These are phyloP conservation scores for Boletellus ananas DNA, from an alignment of 768 basidiomycete species.

Conservation along the genomic window DNA sequence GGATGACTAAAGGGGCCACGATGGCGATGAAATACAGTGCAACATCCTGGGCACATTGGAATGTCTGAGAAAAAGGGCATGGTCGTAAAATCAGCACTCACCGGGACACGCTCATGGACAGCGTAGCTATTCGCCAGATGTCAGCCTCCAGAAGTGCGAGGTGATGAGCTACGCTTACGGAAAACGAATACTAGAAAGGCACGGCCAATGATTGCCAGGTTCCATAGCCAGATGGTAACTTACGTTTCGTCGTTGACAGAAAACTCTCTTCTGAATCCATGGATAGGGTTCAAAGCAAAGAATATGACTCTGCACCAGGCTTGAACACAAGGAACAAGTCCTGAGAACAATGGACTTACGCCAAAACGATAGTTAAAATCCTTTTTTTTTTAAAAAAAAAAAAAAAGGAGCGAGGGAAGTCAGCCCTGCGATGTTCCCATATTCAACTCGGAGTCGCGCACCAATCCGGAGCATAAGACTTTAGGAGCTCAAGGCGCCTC, in stretches of 20 bases:
- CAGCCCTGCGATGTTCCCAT: not conserved
- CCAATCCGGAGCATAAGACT: conserved; percentile 78
- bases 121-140: conserved; percentile 47
- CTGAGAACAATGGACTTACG: conserved; percentile 41
- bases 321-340: not conserved
- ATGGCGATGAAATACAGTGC: conserved; percentile 52
- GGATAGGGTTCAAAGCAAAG: conserved; percentile 58
- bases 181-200: conserved; percentile 17
- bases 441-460: conserved; percentile 29
- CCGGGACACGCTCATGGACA: conserved; percentile 74
- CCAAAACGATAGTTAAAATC: conserved; percentile 62
- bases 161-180: conserved; percentile 16
- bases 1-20: conserved; percentile 66
- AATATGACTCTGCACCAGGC: conserved; percentile 47
- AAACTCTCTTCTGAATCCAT: conserved; percentile 75
- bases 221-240: not conserved
- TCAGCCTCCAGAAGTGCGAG: conserved; percentile 3
- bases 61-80: not conserved
- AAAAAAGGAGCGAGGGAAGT: not conserved
- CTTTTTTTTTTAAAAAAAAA: conserved; percentile 32
- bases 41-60: conserved; percentile 32
- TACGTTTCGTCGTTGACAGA: conserved; percentile 76
- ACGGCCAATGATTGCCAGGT: conserved; percentile 9
- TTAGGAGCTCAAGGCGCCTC: conserved; percentile 41
- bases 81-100: conserved; percentile 31